These are phyloP conservation scores for Blastobotrys niveus DNA, from an alignment of 1,139 yeast species.

Conservation along the genomic window DNA sequence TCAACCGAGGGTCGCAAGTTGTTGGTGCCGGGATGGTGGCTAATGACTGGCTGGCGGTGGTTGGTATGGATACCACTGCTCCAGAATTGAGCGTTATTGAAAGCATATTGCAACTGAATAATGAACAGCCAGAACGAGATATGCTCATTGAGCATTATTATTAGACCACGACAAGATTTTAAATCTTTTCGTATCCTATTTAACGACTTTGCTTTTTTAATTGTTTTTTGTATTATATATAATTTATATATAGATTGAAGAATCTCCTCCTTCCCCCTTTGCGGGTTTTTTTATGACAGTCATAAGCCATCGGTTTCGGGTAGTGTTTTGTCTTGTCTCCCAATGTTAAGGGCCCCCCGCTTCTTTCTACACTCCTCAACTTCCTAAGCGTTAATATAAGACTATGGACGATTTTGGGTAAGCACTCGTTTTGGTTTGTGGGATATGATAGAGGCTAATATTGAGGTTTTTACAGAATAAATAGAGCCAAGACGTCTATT, in stretches of 20 bases:
- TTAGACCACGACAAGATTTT: too few species aligned
- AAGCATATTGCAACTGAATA: constrained; percentile 63
- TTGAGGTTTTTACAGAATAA: constrained; percentile 21
- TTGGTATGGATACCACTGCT: constrained; percentile 97
- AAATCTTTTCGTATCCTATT: too few species aligned
- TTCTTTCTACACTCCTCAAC: too few species aligned
- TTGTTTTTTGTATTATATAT: too few species aligned
- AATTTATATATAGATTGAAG: too few species aligned
- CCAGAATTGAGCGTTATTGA: constrained; percentile 97
- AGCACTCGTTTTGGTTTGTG: constrained; percentile 9
- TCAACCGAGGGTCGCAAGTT: constrained; percentile 94
- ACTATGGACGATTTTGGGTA: constrained; percentile 33
- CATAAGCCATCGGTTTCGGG: too few species aligned
- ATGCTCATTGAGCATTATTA: constrained; percentile 39
- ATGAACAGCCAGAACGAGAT: constrained; percentile 39
- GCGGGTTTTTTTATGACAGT: too few species aligned
- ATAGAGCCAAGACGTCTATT: constrained; percentile 34
- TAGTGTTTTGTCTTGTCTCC: too few species aligned
- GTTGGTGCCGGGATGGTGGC: constrained; percentile 99
- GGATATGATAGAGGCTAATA: not conserved
- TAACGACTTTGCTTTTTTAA: too few species aligned
- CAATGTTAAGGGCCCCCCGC: too few species aligned
- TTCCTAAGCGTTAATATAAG: constrained; percentile 38
- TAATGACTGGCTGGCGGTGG: constrained; percentile 95
- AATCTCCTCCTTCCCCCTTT: too few species aligned